Evolutionary conservation across 176 grass and related monocot genomes (phyloP).

Genomic region (Triticum urartu): DNA sequence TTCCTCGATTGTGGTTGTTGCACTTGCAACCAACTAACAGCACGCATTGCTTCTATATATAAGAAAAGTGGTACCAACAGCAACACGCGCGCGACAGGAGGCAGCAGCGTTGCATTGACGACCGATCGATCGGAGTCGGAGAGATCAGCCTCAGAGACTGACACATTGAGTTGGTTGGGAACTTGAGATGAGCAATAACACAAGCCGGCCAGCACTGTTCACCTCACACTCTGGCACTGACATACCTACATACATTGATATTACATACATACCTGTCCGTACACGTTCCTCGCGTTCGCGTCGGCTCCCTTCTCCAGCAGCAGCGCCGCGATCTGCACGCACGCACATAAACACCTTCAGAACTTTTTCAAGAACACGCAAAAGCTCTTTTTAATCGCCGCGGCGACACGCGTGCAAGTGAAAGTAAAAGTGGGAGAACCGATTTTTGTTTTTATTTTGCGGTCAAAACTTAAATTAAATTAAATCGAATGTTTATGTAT

Average conservation of each 20-base stretch:
- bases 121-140: neutral
- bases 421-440: too few relatives aligned
- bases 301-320: constrained; percentile 73
- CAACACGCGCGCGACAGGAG: neutral
- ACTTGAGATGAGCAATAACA: neutral
- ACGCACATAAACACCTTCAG: too few relatives aligned
- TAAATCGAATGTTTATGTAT: too few relatives aligned
- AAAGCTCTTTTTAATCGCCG: too few relatives aligned
- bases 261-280: constrained; percentile 62
- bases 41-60: too few relatives aligned
- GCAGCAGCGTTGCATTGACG: neutral
- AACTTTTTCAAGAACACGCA: too few relatives aligned
- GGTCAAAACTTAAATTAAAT: too few relatives aligned
- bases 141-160: neutral
- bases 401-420: accelerated
- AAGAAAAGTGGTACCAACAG: neutral
- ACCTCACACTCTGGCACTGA: neutral
- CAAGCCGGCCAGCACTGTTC: neutral
- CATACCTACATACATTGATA: too few relatives aligned
- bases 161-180: neutral
- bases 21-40: too few relatives aligned
- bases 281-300: constrained; percentile 64
- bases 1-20: too few relatives aligned
- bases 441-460: too few relatives aligned
- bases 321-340: constrained; percentile 46